Evolutionary conservation across 129 eudicot genomes (phyloP).

Genomic region (Mikania micrantha): DNA sequence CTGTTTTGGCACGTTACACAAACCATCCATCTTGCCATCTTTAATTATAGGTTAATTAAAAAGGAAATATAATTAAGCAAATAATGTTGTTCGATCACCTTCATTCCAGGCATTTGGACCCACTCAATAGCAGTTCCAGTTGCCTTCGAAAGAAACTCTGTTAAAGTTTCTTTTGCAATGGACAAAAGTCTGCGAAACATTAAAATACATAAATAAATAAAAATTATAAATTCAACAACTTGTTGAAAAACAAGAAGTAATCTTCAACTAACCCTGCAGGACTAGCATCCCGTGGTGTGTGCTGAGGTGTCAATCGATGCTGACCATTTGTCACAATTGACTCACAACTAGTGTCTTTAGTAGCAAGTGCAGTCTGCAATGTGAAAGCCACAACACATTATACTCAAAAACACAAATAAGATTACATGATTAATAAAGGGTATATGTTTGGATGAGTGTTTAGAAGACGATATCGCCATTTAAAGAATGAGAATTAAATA

Average conservation of each 20-base stretch:
- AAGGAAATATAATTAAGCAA: background rate
- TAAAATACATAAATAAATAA: background rate
- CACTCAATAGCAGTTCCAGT: slow-evolving; percentile 96
- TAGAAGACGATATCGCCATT: too few relatives aligned
- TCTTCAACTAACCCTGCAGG: slow-evolving; percentile 48
- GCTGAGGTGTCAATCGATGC: slow-evolving; percentile 41
- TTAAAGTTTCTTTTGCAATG: slow-evolving; percentile 81
- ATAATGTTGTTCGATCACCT: slow-evolving; percentile 34
- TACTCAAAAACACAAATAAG: background rate
- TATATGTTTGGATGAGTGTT: background rate
- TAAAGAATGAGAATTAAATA: too few relatives aligned
- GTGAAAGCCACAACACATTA: background rate
- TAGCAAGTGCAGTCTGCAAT: slow-evolving; percentile 33
- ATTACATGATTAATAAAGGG: background rate
- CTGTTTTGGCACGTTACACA: background rate
- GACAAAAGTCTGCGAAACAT: slow-evolving; percentile 61
- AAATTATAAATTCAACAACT: background rate
- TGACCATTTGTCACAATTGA: slow-evolving; percentile 56
- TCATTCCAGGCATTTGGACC: slow-evolving; percentile 99
- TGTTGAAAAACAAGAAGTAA: background rate
- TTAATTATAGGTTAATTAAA: background rate
- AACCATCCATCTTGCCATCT: background rate
- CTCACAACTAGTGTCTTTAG: slow-evolving; percentile 48
- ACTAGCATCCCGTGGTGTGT: slow-evolving; percentile 57
- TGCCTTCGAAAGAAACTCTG: slow-evolving; percentile 94